These are phyloP conservation scores for Coelastrella sp. DNA, from an alignment of 139 green algal genomes.

Conservation along the genomic window DNA sequence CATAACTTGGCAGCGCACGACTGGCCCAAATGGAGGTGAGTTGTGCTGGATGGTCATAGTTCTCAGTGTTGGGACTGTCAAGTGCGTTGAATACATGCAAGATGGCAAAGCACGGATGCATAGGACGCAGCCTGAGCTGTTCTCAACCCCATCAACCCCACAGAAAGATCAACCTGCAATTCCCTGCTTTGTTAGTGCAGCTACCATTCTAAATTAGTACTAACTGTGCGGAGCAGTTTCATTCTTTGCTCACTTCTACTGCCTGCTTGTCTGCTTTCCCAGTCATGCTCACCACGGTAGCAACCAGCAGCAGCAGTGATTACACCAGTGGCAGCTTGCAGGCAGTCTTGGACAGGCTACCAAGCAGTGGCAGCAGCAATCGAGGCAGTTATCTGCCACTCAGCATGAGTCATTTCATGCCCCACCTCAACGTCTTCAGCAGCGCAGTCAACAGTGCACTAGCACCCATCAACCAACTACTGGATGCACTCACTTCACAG, in stretches of 20 bases:
- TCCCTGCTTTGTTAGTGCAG: not conserved
- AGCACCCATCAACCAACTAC: not conserved
- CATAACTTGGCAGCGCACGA: not conserved
- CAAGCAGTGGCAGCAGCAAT: not conserved
- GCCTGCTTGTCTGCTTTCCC: not conserved
- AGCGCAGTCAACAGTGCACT: not conserved
- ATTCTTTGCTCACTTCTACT: not conserved
- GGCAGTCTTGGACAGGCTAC: not conserved
- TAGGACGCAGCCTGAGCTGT: not conserved
- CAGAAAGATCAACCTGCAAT: not conserved
- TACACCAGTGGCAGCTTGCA: not conserved
- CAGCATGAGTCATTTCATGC: not conserved
- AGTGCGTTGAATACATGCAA: not conserved
- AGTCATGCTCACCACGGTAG: not conserved
- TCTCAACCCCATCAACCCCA: too few relatives aligned
- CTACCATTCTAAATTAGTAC: not conserved
- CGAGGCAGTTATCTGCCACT: too few relatives aligned
- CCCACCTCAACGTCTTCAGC: not conserved
- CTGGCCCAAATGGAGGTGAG: not conserved
- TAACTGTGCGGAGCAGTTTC: too few relatives aligned
- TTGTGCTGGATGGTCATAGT: not conserved
- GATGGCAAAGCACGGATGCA: not conserved
- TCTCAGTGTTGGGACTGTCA: not conserved
- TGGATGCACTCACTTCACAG: slow-evolving; percentile 12
- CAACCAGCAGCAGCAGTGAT: not conserved